These are phyloP conservation scores for Cicer bijugum DNA, from an alignment of 306 rosid genomes.

Conservation along the genomic window DNA sequence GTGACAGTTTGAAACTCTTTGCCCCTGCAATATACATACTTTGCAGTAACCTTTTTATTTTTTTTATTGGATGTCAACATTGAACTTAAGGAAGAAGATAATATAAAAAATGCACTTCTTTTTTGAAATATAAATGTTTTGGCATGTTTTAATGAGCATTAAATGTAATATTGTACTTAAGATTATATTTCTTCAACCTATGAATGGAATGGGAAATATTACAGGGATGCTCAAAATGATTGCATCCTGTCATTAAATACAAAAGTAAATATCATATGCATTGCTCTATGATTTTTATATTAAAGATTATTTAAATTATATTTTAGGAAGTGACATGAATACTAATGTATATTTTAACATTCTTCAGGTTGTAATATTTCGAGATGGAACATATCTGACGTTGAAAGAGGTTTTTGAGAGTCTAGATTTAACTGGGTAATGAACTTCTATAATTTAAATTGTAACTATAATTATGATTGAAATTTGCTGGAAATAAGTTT, in stretches of 20 bases:
- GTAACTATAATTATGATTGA: constrained; percentile 18
- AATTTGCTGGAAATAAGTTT: constrained; percentile 30
- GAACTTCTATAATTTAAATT: constrained; percentile 35
- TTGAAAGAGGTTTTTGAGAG: constrained; percentile 98
- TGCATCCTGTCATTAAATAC: constrained; percentile 20
- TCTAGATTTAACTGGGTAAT: constrained; percentile 92
- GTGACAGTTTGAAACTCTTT: constrained; percentile 52
- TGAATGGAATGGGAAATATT: constrained; percentile 2
- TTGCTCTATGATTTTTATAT: constrained; percentile 8
- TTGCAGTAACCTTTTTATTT: neutral
- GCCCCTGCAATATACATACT: constrained; percentile 24
- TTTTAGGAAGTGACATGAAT: constrained; percentile 25
- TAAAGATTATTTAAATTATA: constrained; percentile 1
- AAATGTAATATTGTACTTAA: neutral
- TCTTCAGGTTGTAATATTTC: constrained; percentile 94
- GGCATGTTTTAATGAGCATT: neutral
- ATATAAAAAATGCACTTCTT: neutral
- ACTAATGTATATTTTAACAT: constrained; percentile 39
- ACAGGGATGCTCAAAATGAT: constrained; percentile 22
- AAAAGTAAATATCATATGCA: constrained; percentile 1
- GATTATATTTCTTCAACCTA: neutral
- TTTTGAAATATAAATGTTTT: neutral
- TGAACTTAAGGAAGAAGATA: constrained; percentile 29
- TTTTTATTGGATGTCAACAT: neutral
- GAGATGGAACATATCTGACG: constrained; percentile 99